These are phyloP conservation scores for Citrullus colocynthis DNA, from an alignment of 306 rosid species.

Conservation along the genomic window DNA sequence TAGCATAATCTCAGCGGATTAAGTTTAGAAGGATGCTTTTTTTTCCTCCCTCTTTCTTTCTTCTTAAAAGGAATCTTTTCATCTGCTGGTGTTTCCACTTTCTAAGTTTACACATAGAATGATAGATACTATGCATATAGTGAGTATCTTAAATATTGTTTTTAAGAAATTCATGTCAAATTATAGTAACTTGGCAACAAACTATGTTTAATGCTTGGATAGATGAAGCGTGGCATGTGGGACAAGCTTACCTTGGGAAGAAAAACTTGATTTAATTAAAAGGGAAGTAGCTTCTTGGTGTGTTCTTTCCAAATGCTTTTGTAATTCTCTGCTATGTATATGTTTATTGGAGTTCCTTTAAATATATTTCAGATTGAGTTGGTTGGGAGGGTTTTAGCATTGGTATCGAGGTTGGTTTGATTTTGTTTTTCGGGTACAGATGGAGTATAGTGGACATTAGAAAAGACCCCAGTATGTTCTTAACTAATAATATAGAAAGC, in stretches of 20 bases:
- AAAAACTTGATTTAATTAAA: background rate
- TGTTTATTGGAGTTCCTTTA: background rate
- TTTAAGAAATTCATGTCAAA: background rate
- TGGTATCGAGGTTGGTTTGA: background rate
- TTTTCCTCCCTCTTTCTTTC: background rate
- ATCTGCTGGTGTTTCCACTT: background rate
- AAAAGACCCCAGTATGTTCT: background rate
- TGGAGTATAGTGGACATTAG: background rate
- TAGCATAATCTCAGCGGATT: background rate
- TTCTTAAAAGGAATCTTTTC: background rate
- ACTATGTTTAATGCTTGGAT: background rate
- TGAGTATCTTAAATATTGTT: background rate
- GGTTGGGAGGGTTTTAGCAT: background rate
- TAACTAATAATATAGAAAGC: background rate
- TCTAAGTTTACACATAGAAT: background rate
- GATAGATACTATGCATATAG: background rate
- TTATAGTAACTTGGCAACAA: background rate
- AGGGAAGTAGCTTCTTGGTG: background rate
- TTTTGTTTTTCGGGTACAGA: background rate
- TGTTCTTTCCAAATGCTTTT: background rate
- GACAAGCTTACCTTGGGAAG: background rate
- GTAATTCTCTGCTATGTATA: background rate
- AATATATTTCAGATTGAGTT: background rate
- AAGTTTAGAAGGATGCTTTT: background rate
- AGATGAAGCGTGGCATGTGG: background rate